Base-by-base conservation (phyloP, 345 rosid species). In the Gossypium turneri region DNA sequence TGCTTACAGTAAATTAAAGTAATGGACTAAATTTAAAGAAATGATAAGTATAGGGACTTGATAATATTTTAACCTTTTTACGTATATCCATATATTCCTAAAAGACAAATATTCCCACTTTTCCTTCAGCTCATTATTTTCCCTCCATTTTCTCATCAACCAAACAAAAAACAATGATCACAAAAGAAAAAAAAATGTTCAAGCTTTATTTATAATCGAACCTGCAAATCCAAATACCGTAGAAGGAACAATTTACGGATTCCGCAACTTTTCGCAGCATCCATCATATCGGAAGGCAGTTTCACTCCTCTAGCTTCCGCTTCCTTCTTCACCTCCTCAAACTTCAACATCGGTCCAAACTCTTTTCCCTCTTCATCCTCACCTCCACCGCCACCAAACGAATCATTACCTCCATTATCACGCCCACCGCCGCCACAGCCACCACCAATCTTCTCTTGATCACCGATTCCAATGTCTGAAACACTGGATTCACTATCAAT, bases 211-310 rank as follows among this genome's bases (percentile, higher is more conserved):
- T 34, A 34, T 56, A 60, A 63, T 6, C 20, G 56, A 74, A 90
- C 98, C 96, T 94, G 94, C 83, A 90, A 79, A 75, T 92, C 97
- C 76, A 92, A 82, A 73, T 92, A 92, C 50, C 98, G 90, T 73
- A 81, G 83, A 27, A 94, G 88, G 44, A 94, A 80, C 70, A 88
- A 63, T 81, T 85, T 80, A 15, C 93, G 87, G 76, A 94, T 84
- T 67, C 98, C 97, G 1, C 76, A 75, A 11, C 82, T 80, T 79
- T 82, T 79, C 12, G 98, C 96, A 0, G 94, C 97, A 58, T 87
- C 92, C 79, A 89, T 22, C 96, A 94, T 90, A 78, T 92, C 97
- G 44, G 74, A 69, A 24, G 98, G 97, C 76, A 94, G 82, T 43
- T 70, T 57, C 48, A 82, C 86, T 16, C 97, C 97, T 75, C 88